phyloP scores from a whole-genome alignment of 2,329 filamentous ascomycete genomes.

The Dothistroma pini region DNA sequence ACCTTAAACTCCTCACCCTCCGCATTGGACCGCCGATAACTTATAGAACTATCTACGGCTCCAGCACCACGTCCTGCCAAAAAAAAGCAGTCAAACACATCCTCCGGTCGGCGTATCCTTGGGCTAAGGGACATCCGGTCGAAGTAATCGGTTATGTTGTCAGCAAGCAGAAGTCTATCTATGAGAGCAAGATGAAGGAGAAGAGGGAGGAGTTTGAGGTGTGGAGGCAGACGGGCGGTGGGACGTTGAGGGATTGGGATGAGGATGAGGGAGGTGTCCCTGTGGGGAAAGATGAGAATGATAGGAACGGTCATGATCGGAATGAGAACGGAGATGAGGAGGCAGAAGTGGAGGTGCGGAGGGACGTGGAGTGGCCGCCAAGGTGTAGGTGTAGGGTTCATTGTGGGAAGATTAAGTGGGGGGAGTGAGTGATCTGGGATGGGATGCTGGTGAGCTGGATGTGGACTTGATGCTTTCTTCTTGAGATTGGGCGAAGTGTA shows the following conservation, averaged over 20 bases:
- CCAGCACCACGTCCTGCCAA: slow-evolving; percentile 24
- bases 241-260: slow-evolving; percentile 13
- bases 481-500: too few relatives aligned
- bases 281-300: slow-evolving; percentile 4
- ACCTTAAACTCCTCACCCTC: slow-evolving; percentile 7
- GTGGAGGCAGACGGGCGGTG: slow-evolving; percentile 14
- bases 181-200: slow-evolving; percentile 17
- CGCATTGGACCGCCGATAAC: slow-evolving; percentile 1
- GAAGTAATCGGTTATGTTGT: slow-evolving; percentile 27
- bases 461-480: too few relatives aligned
- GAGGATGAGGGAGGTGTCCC: neutral
- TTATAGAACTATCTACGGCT: neutral
- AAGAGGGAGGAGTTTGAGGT: slow-evolving; percentile 13
- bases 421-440: neutral
- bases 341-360: neutral
- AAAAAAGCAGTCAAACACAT: slow-evolving; percentile 22
- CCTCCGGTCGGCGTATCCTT: slow-evolving; percentile 23
- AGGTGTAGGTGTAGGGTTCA: neutral
- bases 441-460: too few relatives aligned
- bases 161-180: slow-evolving; percentile 22
- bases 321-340: slow-evolving; percentile 10
- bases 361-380: neutral
- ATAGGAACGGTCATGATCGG: too few relatives aligned
- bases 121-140: slow-evolving; percentile 25
- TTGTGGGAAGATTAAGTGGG: neutral